Evolutionary conservation across 345 rosid genomes (phyloP).

Genomic region (Eucalyptus curtisii): DNA sequence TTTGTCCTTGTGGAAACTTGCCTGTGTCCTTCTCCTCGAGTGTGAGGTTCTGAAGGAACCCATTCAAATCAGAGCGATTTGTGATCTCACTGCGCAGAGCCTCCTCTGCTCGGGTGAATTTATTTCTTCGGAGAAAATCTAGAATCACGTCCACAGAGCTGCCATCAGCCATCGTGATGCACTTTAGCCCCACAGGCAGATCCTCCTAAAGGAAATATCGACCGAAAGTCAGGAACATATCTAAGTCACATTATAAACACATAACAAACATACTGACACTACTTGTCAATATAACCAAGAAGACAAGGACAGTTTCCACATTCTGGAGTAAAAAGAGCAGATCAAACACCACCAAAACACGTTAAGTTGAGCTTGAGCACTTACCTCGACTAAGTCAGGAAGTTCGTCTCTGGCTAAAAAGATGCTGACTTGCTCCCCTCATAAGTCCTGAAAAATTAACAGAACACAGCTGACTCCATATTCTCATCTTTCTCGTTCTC

Average conservation of each 20-base stretch:
- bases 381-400: background rate
- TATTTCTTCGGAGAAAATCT: constrained; percentile 69
- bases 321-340: background rate
- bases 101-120: constrained; percentile 85
- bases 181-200: constrained; percentile 1
- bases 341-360: background rate
- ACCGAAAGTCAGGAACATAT: background rate
- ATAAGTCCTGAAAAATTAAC: background rate
- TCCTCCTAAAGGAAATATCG: background rate
- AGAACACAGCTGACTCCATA: background rate
- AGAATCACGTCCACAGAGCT: constrained; percentile 65
- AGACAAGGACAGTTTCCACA: background rate
- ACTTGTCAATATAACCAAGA: background rate
- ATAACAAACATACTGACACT: background rate
- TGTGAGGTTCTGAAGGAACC: constrained; percentile 46
- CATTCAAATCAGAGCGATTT: constrained; percentile 64
- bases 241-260: background rate
- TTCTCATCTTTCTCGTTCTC: background rate
- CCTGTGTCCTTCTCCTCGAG: constrained; percentile 34
- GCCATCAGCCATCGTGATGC: constrained; percentile 48
- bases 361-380: background rate
- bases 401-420: background rate
- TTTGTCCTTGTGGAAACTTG: constrained; percentile 26
- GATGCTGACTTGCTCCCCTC: background rate
- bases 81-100: constrained; percentile 82